Evolutionary conservation across 345 rosid species (phyloP), one percentile per base, ranked within the genome.

Genomic region (Ceriops decandra): DNA sequence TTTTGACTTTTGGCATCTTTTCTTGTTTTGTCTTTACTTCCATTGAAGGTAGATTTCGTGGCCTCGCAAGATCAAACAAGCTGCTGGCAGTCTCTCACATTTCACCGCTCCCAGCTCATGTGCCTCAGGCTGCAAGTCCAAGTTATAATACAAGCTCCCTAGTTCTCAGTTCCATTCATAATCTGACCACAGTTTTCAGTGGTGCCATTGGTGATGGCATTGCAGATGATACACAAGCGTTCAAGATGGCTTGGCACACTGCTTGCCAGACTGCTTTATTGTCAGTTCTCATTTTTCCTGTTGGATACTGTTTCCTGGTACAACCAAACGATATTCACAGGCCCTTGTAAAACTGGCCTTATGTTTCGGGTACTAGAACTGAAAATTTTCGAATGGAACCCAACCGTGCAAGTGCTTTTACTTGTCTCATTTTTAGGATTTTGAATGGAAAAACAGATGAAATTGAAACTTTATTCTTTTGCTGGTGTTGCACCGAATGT

Each of bases 121-220:
- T 77, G 0, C 79, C 81, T 0, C 49, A 66, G 30, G 75, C 72
- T 20, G 26, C 61, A 20, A 58, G 75, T 66, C 74, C 73, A 6
- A 74, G 67, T 53, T 66, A 63, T 22, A 16, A 42, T 16, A 64
- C 52, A 5, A 24, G 11, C 6, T 62, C 42, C 7, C 11, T 46
- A 2, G 61, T 76, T 30, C 32, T 56, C 0, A 63, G 62, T 54
- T 53, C 62, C 27, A 27, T 54, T 53, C 20, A 6, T 20, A 46
- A 30, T 4, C 35, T 9, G 5, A 1, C 52, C 13, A 31, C 26
- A 7, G 31, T 84, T 56, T 84, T 82, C 58, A 78, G 88, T 72
- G 98, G 98, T 51, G 98, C 96, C 1, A 76, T 81, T 1, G 97
- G 98, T 26, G 90, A 91, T 69, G 92, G 97, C 10, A 63, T 60